Conservation (phyloP, 495 filamentous ascomycete genomes). For the Durotheca rogersii region DNA sequence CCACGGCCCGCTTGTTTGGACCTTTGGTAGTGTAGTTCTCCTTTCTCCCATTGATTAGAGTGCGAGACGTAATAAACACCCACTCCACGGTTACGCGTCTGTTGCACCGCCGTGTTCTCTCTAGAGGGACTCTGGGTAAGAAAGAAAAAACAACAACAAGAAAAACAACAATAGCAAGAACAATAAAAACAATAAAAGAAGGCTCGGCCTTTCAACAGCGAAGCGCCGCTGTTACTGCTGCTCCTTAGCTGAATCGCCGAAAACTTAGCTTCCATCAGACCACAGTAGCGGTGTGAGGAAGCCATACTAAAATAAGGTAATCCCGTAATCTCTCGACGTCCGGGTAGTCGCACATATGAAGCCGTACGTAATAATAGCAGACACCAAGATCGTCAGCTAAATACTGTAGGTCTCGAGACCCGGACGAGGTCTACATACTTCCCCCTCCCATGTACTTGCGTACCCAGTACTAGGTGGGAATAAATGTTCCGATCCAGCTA, state of each 20-base stretch:
- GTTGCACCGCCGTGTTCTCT: conserved; percentile 18
- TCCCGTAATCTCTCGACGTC: conserved; percentile 30
- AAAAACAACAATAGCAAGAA: no score
- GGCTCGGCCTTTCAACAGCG: conserved; percentile 17
- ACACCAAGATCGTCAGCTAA: conserved; percentile 31
- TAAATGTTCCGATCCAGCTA: conserved; percentile 25
- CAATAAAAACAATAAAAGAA: no score
- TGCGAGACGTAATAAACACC: conserved; percentile 26
- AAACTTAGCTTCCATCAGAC: conserved; percentile 30
- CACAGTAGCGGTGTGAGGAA: conserved; percentile 34
- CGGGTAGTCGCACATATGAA: conserved; percentile 30
- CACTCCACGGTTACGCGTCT: conserved; percentile 17
- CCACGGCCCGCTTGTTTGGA: conserved; percentile 33
- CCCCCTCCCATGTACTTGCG: conserved; percentile 27
- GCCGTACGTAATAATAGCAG: conserved; percentile 30
- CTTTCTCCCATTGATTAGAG: conserved; percentile 17
- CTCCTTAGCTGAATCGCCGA: conserved; percentile 27
- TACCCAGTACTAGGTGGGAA: conserved; percentile 29
- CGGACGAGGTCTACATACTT: conserved; percentile 29
- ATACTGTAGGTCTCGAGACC: conserved; percentile 30
- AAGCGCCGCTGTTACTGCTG: conserved; percentile 18
- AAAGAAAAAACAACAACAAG: no score
- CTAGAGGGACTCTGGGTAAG: conserved; percentile 11
- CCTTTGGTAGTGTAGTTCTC: conserved; percentile 20
- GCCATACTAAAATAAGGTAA: conserved; percentile 32